Conservation (phyloP, 2,329 filamentous ascomycete genomes). For the Parafenestella ontariensis region DNA sequence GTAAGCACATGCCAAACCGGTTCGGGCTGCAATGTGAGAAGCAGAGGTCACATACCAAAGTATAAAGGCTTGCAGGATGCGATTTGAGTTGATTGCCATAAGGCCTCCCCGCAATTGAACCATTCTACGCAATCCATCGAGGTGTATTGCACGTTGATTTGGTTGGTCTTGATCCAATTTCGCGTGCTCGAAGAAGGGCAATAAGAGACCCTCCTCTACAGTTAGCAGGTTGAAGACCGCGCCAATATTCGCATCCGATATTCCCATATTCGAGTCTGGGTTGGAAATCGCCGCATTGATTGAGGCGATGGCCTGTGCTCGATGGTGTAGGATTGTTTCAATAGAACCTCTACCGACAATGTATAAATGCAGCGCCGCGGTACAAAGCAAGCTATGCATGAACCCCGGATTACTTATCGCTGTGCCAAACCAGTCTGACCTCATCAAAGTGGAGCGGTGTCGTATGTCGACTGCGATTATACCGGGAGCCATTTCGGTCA, state of each 20-base stretch:
- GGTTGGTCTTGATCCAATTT: conserved; percentile 34
- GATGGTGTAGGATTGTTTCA: conserved; percentile 42
- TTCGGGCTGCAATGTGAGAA: conserved; percentile 21
- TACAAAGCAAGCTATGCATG: conserved; percentile 49
- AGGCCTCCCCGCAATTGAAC: conserved; percentile 45
- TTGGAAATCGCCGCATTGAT: conserved; percentile 43
- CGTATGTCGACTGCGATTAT: conserved; percentile 48
- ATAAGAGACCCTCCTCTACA: conserved; percentile 42
- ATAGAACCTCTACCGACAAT: conserved; percentile 41
- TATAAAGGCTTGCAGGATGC: conserved; percentile 51
- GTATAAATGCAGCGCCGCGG: conserved; percentile 44
- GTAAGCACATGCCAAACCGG: conserved; percentile 44
- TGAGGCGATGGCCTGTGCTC: conserved; percentile 41
- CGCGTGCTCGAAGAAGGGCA: conserved; percentile 29
- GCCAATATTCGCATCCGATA: conserved; percentile 48
- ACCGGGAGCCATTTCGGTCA: conserved; percentile 45
- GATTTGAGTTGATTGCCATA: conserved; percentile 42
- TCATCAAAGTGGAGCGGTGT: conserved; percentile 44
- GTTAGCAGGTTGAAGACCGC: conserved; percentile 49
- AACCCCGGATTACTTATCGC: conserved; percentile 45
- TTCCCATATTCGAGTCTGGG: conserved; percentile 29
- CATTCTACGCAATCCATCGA: conserved; percentile 45
- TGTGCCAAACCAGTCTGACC: conserved; percentile 46
- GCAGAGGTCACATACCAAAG: conserved; percentile 44
- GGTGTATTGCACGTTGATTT: conserved; percentile 43